These are phyloP conservation scores for Pseudozyma hubeiensis DNA, from an alignment of 1,284 basidiomycete genomes.

Conservation along the genomic window DNA sequence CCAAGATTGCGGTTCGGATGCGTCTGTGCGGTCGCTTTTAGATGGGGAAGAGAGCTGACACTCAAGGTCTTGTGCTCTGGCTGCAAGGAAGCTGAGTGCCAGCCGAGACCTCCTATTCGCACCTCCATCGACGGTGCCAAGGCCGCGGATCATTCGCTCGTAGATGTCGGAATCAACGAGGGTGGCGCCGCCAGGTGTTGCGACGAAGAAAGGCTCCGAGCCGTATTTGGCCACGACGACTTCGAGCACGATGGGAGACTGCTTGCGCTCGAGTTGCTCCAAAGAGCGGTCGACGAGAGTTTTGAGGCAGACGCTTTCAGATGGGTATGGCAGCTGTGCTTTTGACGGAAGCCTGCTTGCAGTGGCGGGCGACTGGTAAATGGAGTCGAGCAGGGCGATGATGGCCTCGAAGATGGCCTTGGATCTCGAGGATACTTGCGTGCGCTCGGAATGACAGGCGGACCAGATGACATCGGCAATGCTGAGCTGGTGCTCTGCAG, in stretches of 20 bases:
- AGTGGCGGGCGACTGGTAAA: conserved; percentile 5
- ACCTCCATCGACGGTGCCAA: conserved; percentile 45
- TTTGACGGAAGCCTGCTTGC: neutral
- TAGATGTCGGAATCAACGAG: conserved; percentile 29
- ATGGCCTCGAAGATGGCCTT: conserved; percentile 39
- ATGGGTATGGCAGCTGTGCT: conserved; percentile 16
- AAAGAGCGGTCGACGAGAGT: conserved; percentile 32
- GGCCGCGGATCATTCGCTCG: conserved; percentile 46
- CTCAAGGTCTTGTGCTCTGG: conserved; percentile 25
- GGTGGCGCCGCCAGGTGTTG: conserved; percentile 10
- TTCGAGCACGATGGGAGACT: conserved; percentile 46
- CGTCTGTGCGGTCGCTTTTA: neutral
- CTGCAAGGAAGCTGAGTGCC: conserved; percentile 30
- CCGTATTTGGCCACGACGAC: conserved; percentile 41
- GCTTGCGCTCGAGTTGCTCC: conserved; percentile 42
- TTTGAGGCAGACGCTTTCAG: conserved; percentile 25
- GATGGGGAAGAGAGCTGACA: conserved; percentile 20
- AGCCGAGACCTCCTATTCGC: conserved; percentile 38
- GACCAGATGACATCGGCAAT: conserved; percentile 47
- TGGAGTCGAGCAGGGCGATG: conserved; percentile 21
- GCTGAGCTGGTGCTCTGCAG: conserved; percentile 33
- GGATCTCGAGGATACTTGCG: conserved; percentile 36
- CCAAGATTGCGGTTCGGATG: conserved; percentile 11
- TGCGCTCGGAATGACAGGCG: conserved; percentile 41
- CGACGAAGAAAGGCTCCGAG: conserved; percentile 33